Conservation (phyloP, 495 filamentous ascomycete species). For the Penicillium arizonense region DNA sequence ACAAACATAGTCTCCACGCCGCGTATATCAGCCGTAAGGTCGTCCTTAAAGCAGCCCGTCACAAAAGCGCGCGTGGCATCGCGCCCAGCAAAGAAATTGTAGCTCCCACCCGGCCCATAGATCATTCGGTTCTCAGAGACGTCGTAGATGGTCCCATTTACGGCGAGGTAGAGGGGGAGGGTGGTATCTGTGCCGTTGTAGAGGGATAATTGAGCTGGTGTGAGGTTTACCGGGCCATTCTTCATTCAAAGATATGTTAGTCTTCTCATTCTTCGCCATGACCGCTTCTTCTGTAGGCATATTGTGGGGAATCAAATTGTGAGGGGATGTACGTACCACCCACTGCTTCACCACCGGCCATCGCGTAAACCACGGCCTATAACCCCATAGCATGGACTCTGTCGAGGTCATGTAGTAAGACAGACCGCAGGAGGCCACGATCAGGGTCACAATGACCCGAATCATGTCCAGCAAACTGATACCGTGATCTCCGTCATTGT, state of each 20-base stretch:
- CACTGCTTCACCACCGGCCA: slow-evolving; percentile 60
- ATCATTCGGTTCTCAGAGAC: slow-evolving; percentile 69
- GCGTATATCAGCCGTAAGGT: slow-evolving; percentile 75
- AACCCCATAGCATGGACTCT: slow-evolving; percentile 64
- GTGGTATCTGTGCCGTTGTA: slow-evolving; percentile 76
- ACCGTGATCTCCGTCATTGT: slow-evolving; percentile 19
- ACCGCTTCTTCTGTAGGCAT: too few species aligned
- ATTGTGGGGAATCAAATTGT: neutral
- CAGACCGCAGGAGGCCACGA: slow-evolving; percentile 65
- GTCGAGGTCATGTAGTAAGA: slow-evolving; percentile 79
- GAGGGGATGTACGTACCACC: slow-evolving; percentile 46
- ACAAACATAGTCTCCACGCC: slow-evolving; percentile 91
- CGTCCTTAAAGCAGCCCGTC: slow-evolving; percentile 92
- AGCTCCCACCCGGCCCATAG: slow-evolving; percentile 89
- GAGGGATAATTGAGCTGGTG: slow-evolving; percentile 64
- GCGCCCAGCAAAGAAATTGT: slow-evolving; percentile 81
- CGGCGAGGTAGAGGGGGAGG: slow-evolving; percentile 83
- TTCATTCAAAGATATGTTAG: slow-evolving; percentile 22
- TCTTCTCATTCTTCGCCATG: neutral
- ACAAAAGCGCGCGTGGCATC: slow-evolving; percentile 91
- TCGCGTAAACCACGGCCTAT: slow-evolving; percentile 68
- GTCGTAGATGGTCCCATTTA: slow-evolving; percentile 95
- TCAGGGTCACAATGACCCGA: slow-evolving; percentile 66
- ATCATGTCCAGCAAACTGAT: slow-evolving; percentile 70
- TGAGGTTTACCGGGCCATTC: slow-evolving; percentile 60